Conservation (phyloP, 2,329 filamentous ascomycete species). For the Cladosporium sp. region DNA sequence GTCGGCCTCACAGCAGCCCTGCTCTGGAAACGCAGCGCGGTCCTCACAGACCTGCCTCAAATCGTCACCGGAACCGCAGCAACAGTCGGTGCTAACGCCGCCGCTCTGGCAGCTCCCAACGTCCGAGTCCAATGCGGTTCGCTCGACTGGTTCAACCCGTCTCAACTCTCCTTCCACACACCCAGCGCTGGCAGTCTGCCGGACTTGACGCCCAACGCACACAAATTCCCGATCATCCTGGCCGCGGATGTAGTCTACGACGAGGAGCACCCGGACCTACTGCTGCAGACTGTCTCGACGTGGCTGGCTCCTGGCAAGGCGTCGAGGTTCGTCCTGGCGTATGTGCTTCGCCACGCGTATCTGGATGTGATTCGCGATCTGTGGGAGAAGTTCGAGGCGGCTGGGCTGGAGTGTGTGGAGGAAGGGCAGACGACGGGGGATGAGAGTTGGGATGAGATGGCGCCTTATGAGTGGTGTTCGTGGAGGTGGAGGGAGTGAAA, state of each 20-base stretch:
- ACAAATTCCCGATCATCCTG: conserved; percentile 40
- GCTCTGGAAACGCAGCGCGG: conserved; percentile 33
- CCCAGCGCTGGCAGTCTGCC: not conserved
- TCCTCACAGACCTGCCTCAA: conserved; percentile 39
- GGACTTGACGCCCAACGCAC: not conserved
- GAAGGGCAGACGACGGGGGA: conserved; percentile 36
- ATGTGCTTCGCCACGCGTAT: conserved; percentile 43
- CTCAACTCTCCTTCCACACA: conserved; percentile 15
- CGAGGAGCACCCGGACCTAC: conserved; percentile 43
- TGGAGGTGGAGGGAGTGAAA: conserved; percentile 39
- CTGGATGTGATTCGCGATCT: conserved; percentile 46
- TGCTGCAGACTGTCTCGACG: conserved; percentile 37
- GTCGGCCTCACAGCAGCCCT: conserved; percentile 39
- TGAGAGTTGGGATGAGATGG: conserved; percentile 39
- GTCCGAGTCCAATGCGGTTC: conserved; percentile 30
- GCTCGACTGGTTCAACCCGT: conserved; percentile 42
- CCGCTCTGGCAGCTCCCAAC: conserved; percentile 17
- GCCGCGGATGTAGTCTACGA: conserved; percentile 47
- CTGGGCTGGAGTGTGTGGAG: conserved; percentile 39
- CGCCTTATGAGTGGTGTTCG: conserved; percentile 41
- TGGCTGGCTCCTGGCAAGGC: conserved; percentile 37
- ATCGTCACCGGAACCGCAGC: conserved; percentile 36
- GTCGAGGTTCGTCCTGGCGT: conserved; percentile 41
- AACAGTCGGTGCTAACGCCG: conserved; percentile 38
- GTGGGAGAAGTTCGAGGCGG: conserved; percentile 41